Evolutionary conservation across 2,329 filamentous ascomycete species (phyloP).

Genomic region (Calonectria crousiana): DNA sequence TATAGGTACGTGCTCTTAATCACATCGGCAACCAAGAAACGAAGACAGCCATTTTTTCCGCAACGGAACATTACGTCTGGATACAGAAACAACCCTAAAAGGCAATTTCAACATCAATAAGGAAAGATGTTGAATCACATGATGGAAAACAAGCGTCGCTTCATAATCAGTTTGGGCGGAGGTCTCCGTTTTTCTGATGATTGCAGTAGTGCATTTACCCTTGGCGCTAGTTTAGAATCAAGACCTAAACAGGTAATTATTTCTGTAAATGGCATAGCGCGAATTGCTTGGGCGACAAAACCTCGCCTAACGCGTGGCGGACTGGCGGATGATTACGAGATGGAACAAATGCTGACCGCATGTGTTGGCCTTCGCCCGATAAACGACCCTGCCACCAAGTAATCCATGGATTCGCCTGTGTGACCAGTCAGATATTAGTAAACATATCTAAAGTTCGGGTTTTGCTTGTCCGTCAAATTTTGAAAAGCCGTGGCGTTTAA

Average conservation of each 20-base stretch:
- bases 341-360: background rate
- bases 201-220: background rate
- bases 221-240: background rate
- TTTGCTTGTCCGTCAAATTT: conserved; percentile 58
- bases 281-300: background rate
- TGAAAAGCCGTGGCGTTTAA: conserved; percentile 55
- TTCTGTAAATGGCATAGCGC: background rate
- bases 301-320: background rate
- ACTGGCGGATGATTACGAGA: background rate
- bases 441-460: conserved; percentile 56
- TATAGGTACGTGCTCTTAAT: background rate
- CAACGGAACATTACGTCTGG: background rate
- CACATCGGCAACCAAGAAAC: background rate
- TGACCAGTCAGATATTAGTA: conserved; percentile 42
- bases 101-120: background rate
- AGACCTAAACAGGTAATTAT: background rate
- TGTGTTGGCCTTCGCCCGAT: too few species aligned
- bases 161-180: background rate
- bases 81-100: background rate
- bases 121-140: background rate
- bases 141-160: background rate
- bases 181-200: background rate
- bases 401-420: too few species aligned
- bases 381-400: too few species aligned
- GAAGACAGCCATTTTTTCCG: background rate